Conservation (phyloP, 306 rosid genomes). For the Citrullus colocynthis region DNA sequence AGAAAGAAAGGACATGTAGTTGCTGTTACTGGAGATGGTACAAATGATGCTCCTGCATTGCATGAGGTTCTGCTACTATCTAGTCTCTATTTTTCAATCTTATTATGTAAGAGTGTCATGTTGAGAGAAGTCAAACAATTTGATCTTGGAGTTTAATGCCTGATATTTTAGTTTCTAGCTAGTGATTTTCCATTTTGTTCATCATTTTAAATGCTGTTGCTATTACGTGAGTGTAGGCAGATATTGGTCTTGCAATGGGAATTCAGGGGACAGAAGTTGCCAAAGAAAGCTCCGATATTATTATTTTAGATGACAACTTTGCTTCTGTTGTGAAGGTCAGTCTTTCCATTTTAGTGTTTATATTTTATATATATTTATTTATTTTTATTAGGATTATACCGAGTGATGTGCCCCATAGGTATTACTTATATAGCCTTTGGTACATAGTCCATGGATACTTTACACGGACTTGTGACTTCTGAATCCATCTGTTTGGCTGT, state of each 20-base stretch:
- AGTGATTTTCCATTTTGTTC: not conserved
- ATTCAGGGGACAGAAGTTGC: conserved; percentile 88
- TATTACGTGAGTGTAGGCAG: conserved; percentile 47
- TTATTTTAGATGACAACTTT: conserved; percentile 88
- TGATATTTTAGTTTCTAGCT: not conserved
- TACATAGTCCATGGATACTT: not conserved
- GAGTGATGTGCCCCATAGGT: not conserved
- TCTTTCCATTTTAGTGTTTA: not conserved
- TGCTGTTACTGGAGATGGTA: conserved; percentile 94
- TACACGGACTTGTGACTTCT: not conserved
- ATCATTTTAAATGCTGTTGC: not conserved
- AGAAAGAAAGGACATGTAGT: conserved; percentile 65
- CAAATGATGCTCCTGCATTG: conserved; percentile 88
- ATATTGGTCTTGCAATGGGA: conserved; percentile 90
- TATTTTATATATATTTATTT: not conserved
- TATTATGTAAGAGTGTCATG: not conserved
- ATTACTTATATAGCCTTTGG: not conserved
- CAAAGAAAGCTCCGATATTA: conserved; percentile 83
- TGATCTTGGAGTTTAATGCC: not conserved
- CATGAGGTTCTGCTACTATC: conserved; percentile 52
- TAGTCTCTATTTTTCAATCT: not conserved
- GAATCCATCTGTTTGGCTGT: not conserved
- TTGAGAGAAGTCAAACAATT: not conserved
- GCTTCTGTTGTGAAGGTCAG: conserved; percentile 80
- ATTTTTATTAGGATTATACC: not conserved